These are phyloP conservation scores for Suillus bovinus DNA, from an alignment of 768 basidiomycete species.

Conservation along the genomic window DNA sequence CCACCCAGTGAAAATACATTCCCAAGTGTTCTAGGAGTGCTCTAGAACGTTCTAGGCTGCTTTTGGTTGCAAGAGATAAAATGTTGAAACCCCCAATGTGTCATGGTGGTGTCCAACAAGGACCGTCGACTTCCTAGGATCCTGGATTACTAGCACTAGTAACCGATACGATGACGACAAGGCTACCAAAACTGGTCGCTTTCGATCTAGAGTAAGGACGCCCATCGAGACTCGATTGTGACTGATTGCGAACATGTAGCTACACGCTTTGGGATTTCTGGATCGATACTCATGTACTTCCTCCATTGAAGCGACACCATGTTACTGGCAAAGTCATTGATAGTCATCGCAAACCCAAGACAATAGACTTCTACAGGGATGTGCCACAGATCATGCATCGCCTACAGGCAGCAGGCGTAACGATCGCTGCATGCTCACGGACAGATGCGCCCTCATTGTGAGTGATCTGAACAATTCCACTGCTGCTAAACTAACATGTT, in stretches of 20 bases:
- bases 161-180: background rate
- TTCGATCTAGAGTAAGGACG: slow-evolving; percentile 78
- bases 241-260: slow-evolving; percentile 37
- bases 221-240: background rate
- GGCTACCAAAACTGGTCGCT: slow-evolving; percentile 64
- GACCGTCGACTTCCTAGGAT: too few species aligned
- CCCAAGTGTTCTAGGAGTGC: too few species aligned
- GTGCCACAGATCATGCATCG: slow-evolving; percentile 72
- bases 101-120: too few species aligned
- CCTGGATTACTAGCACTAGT: too few species aligned
- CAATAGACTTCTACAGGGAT: slow-evolving; percentile 72
- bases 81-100: too few species aligned
- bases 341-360: slow-evolving; percentile 20
- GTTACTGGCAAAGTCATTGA: slow-evolving; percentile 26
- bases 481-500: slow-evolving; percentile 1
- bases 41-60: too few species aligned
- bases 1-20: too few species aligned
- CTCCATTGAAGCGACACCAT: slow-evolving; percentile 51
- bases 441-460: slow-evolving; percentile 71
- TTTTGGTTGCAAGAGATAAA: too few species aligned
- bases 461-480: slow-evolving; percentile 21
- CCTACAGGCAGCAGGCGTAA: slow-evolving; percentile 47
- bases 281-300: slow-evolving; percentile 78
- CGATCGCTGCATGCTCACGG: slow-evolving; percentile 74
- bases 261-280: slow-evolving; percentile 88